Percentiles rank a stretch among this genome's conserved stretches.
These are phyloP conservation scores for Ganoderma lucidum DNA, from an alignment of 1,284 basidiomycete genomes.

Conservation along the genomic window DNA sequence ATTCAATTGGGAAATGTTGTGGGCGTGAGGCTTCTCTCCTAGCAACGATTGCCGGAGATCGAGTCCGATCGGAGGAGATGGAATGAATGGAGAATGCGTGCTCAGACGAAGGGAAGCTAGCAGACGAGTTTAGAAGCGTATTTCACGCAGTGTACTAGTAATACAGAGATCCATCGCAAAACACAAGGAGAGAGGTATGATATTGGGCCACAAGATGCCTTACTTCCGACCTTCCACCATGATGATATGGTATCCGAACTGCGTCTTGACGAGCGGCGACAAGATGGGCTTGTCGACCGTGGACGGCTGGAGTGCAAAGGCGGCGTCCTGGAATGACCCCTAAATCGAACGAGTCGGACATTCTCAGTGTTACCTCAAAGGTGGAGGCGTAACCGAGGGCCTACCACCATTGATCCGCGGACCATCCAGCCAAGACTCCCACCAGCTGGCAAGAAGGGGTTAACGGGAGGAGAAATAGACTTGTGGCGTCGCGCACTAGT, in stretches of 20 bases:
- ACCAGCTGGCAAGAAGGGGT: conserved; percentile 57
- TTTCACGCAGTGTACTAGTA: not conserved
- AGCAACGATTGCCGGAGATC: conserved; percentile 1
- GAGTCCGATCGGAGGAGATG: not conserved
- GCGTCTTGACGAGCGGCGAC: conserved; percentile 80
- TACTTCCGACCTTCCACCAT: conserved; percentile 85
- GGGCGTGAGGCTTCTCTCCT: not conserved
- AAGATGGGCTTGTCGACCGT: conserved; percentile 78
- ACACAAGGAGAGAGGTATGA: not conserved
- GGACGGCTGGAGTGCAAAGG: conserved; percentile 80
- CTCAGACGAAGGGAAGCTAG: not conserved
- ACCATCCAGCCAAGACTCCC: conserved; percentile 87
- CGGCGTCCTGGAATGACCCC: conserved; percentile 85
- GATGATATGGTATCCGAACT: conserved; percentile 87
- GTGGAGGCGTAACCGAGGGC: conserved; percentile 30
- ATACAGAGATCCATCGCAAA: not conserved
- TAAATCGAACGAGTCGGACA: conserved; percentile 27
- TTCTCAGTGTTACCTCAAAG: not conserved
- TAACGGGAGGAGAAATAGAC: not conserved
- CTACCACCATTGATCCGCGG: conserved; percentile 80
- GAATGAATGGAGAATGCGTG: not conserved
- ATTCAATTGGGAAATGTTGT: not conserved
- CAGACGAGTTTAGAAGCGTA: not conserved
- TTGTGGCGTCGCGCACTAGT: conserved; percentile 22
- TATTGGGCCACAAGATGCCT: conserved; percentile 24